Conservation (phyloP, 78 protist genomes). For the Dictyostelium discoideum region DNA sequence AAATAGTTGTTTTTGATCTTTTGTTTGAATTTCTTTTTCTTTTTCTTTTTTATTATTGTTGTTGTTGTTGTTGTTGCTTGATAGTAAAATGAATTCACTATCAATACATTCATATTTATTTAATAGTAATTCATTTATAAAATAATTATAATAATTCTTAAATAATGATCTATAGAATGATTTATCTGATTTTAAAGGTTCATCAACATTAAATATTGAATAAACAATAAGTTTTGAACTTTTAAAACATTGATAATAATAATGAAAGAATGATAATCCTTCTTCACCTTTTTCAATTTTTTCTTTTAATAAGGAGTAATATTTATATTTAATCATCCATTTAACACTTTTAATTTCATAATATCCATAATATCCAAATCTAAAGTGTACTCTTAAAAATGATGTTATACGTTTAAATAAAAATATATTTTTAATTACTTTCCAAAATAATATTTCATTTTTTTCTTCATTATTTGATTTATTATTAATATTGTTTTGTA, state of each 20-base stretch:
- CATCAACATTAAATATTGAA: neutral
- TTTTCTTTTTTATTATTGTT: neutral
- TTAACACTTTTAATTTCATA: neutral
- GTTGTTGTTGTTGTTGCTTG: too few relatives aligned
- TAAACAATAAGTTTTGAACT: neutral
- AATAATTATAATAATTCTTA: neutral
- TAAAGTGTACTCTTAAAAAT: neutral
- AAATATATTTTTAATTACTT: neutral
- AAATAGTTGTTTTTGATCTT: neutral
- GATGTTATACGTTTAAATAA: neutral
- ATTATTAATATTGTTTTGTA: too few relatives aligned
- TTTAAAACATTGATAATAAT: neutral
- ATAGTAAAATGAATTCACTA: neutral
- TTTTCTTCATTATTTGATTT: neutral
- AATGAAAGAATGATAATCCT: neutral
- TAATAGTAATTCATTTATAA: neutral
- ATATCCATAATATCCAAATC: neutral
- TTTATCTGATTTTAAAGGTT: neutral
- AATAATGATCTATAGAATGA: neutral
- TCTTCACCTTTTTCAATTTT: neutral
- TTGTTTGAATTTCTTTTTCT: neutral
- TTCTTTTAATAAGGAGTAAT: neutral
- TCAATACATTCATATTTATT: neutral
- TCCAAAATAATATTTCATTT: neutral
- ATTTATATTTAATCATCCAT: neutral